phyloP scores from a whole-genome alignment of 1,284 basidiomycete species.

The Hymenochaete sp. region DNA sequence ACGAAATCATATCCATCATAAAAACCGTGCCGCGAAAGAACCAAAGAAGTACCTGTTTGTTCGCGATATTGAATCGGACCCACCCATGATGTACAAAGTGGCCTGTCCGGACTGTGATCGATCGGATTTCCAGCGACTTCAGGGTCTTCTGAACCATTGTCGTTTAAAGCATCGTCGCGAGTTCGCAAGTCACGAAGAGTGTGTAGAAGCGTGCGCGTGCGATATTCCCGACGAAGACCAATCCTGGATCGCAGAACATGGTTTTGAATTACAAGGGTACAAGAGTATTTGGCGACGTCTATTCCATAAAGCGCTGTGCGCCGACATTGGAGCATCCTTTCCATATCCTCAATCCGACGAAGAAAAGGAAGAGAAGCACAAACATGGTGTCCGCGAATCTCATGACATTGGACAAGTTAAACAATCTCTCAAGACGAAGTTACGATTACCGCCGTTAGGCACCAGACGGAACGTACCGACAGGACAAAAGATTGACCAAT shows the following conservation, averaged over 20 bases:
- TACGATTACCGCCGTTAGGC: too few relatives aligned
- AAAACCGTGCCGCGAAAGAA: constrained; percentile 24
- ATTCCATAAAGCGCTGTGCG: constrained; percentile 63
- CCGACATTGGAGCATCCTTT: too few relatives aligned
- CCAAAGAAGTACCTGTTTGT: constrained; percentile 32
- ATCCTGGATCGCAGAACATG: constrained; percentile 40
- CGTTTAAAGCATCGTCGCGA: constrained; percentile 57
- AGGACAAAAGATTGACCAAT: constrained; percentile 7
- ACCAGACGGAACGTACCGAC: neutral
- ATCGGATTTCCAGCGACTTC: constrained; percentile 60
- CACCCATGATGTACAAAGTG: constrained; percentile 37
- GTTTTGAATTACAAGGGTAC: constrained; percentile 50
- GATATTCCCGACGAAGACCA: constrained; percentile 32
- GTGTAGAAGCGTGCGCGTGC: constrained; percentile 56
- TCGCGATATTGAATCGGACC: constrained; percentile 29
- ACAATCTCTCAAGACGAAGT: too few relatives aligned
- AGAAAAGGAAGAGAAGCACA: neutral
- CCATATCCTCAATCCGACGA: too few relatives aligned
- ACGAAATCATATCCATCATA: constrained; percentile 24
- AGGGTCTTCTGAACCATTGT: constrained; percentile 69
- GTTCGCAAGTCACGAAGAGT: constrained; percentile 69
- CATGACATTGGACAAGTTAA: too few relatives aligned
- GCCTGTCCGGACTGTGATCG: constrained; percentile 54
- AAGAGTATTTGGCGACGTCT: constrained; percentile 53
- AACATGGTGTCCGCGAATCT: too few relatives aligned